Percentiles rank a stretch among this genome's conserved stretches.
phyloP scores from a whole-genome alignment of 2,329 filamentous ascomycete species.

The Emergomyces pasteurianus region DNA sequence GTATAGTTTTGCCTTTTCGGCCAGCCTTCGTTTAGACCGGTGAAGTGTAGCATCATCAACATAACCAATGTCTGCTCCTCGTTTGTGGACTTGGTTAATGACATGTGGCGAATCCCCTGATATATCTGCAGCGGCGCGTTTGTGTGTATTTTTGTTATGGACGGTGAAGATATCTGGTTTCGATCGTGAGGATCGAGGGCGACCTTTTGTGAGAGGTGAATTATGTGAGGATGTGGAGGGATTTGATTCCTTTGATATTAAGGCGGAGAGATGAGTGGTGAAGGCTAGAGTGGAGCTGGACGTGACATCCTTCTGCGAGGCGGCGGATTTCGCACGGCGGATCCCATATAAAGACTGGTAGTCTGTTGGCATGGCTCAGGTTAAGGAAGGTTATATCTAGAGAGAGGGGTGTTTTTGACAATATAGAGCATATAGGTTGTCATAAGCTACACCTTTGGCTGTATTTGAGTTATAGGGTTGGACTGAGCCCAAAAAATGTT shows the following conservation, averaged over 20 bases:
- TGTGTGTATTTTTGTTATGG: constrained; percentile 51
- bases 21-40: constrained; percentile 68
- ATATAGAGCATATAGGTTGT: background rate
- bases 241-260: constrained; percentile 48
- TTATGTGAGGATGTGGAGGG: constrained; percentile 24
- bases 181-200: constrained; percentile 33
- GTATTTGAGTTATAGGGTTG: background rate
- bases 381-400: background rate
- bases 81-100: constrained; percentile 51
- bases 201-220: constrained; percentile 28
- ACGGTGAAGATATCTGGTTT: constrained; percentile 60
- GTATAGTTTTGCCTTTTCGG: constrained; percentile 81
- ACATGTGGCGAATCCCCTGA: constrained; percentile 42
- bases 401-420: background rate
- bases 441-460: background rate
- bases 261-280: constrained; percentile 71
- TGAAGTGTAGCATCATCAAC: constrained; percentile 47
- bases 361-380: constrained; percentile 3
- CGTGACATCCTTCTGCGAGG: constrained; percentile 50
- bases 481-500: no score
- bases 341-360: constrained; percentile 56
- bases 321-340: constrained; percentile 51
- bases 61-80: constrained; percentile 46
- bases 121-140: constrained; percentile 50
- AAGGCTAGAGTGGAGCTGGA: constrained; percentile 70